Percentiles rank a stretch among this genome's conserved stretches.
phyloP scores from a whole-genome alignment of 345 rosid genomes.

The Syzygium jambos region DNA sequence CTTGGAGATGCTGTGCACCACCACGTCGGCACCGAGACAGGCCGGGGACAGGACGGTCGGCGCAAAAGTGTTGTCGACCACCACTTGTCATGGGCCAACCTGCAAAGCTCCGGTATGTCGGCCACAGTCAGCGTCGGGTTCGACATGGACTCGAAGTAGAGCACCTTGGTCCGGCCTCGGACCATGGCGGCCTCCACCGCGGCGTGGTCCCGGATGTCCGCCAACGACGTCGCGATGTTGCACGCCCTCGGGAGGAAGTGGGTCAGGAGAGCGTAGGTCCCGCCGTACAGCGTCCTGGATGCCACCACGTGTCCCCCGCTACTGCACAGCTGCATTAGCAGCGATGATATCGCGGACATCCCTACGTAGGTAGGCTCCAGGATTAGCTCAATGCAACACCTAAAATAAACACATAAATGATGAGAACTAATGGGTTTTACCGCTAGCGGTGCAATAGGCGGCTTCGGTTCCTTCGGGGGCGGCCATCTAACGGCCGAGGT shows the following conservation, averaged over 20 bases:
- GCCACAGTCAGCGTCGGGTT: conserved; percentile 84
- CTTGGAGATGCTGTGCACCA: conserved; percentile 85
- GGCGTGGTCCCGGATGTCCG: conserved; percentile 48
- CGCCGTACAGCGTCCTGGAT: conserved; percentile 66
- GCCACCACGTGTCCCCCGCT: conserved; percentile 97
- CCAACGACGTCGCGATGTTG: conserved; percentile 81
- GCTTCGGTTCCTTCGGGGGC: conserved; percentile 97
- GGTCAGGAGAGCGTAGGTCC: conserved; percentile 80
- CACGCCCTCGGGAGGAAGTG: conserved; percentile 79
- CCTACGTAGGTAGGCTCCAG: conserved; percentile 25
- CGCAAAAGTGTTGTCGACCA: conserved; percentile 88
- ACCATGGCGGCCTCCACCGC: conserved; percentile 51
- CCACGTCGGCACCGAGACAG: conserved; percentile 85
- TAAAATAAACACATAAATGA: background rate
- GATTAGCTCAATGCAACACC: background rate
- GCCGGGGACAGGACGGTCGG: conserved; percentile 94
- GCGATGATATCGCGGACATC: conserved; percentile 93
- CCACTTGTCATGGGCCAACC: conserved; percentile 79
- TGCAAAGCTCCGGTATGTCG: conserved; percentile 61
- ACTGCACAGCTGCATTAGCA: conserved; percentile 80
- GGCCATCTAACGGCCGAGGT: conserved; percentile 95
- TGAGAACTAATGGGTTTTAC: conserved; percentile 13
- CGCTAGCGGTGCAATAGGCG: conserved; percentile 95
- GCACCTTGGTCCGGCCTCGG: conserved; percentile 58
- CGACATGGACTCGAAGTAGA: conserved; percentile 80